Base-by-base conservation (phyloP, 2,329 filamentous ascomycete genomes). In the Diaporthe citrichinensis region DNA sequence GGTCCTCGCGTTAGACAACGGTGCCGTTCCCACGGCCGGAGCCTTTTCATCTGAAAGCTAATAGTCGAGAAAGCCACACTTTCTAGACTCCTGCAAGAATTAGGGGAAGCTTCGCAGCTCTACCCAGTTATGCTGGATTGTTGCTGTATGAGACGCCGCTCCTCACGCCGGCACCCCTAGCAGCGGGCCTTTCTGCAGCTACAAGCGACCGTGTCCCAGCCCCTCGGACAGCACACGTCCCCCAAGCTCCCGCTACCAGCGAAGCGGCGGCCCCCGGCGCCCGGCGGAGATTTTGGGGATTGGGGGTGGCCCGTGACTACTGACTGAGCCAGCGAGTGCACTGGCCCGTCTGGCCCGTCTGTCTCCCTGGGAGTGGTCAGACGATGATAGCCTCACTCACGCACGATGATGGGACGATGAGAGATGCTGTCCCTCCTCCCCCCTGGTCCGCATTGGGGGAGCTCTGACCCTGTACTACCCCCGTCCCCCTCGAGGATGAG, bases 231-330 rank as follows among this genome's bases (percentile, higher is more conserved):
- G 76, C 8, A 76, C 76, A 31, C 0, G 85, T 84, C 14, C n/a
- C 65, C 28, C 77, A 75, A 36, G 82, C 80, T 46, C 79, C 75
- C 28, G 85, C 83, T 73, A 65, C 25, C 41, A 46, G 87, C 46
- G 79, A 23, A 80, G 80, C 77, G 12, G 82, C 82, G 28, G 83
- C 84, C 39, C 78, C 77, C 25, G 58, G 34, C 80, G 80, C 28
- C 85, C 86, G 53, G 87, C 81, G 1, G 59, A 39, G 81, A 81
- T 44, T 81, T 8, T 25, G 81, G 12, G 82, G 82, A 25, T 83
- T 84, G 10, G 83, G 20, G 34, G 83, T 20, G 82, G 15, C 86
- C 85, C 15, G 84, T 86, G 53, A 86, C 84, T 39, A 25, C 14
- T 31, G 25, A 28, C 88, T 81, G 41, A 88, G 25, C 39, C 51